Evolutionary conservation across 345 rosid genomes (phyloP), one percentile per base, ranked within the genome.

Genomic region (Noccaea bulbosa): DNA sequence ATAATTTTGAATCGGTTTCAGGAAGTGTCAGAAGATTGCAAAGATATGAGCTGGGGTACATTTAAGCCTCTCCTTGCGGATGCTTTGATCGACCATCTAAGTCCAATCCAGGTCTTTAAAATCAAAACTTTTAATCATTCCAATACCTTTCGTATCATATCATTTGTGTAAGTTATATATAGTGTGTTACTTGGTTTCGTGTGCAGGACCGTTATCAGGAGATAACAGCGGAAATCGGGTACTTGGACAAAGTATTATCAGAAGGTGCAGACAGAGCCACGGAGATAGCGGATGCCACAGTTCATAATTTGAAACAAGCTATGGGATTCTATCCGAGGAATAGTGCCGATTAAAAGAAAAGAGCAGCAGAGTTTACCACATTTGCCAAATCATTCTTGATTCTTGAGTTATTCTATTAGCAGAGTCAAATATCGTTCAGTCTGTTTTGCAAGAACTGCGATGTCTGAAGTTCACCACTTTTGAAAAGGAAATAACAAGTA

Each of bases 21-120:
- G 97, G 94, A 93, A 84, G 92, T 90, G 73, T 75, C 65, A 2
- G 76, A 73, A 62, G 97, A 93, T 78, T 88, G 96, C 77, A 82
- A 81, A 77, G 80, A 84, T 70, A 85, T 93, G 91, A 90, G 71
- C 70, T 91, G 96, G 96, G 97, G 97, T 55, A 59, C 74, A 0
- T 90, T 93, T 76, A 93, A 93, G 81, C 65, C 83, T 62, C 82
- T 87, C 51, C 77, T 93, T 43, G 47, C 87, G 8, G 91, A 90
- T 67, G 91, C 96, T 57, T 78, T 90, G 79, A 82, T 86, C 72
- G 97, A 87, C 57, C 97, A 90, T 79, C 81, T 93, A 60, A 81
- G 82, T 78, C 98, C 97, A 55, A 91, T 93, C 72, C 98, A 91
- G 96, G 97, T 88, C 60, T 55, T 65, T 24, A 8, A 12, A 44